These are phyloP conservation scores for Apiotrichum sp. DNA, from an alignment of 1,284 basidiomycete species.

Conservation along the genomic window DNA sequence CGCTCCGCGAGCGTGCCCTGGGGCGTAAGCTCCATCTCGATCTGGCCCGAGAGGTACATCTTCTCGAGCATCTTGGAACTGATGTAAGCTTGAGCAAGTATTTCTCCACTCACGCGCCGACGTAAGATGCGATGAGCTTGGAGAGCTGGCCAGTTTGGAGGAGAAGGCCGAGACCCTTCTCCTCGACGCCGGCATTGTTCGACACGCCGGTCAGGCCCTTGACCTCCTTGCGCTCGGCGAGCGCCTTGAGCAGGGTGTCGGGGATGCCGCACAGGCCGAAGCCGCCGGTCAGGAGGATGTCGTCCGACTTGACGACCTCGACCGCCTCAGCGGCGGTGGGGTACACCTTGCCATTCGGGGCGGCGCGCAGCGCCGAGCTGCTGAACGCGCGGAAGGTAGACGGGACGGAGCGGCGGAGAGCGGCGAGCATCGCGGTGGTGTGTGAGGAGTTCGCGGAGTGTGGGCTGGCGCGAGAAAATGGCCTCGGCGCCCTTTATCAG, in stretches of 20 bases:
- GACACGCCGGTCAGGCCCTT: conserved; percentile 71
- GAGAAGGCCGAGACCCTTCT: conserved; percentile 57
- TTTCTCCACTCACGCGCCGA: conserved; percentile 51
- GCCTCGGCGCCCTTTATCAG: no score
- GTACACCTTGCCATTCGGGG: conserved; percentile 59
- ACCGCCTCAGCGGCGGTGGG: conserved; percentile 70
- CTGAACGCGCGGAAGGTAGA: conserved; percentile 8
- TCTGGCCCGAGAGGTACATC: conserved; percentile 71
- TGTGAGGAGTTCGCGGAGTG: no score
- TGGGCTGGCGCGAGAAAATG: no score
- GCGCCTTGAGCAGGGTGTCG: conserved; percentile 76
- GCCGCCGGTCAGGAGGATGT: conserved; percentile 69
- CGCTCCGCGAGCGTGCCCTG: conserved; percentile 88
- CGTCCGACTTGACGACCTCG: conserved; percentile 71
- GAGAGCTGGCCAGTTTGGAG: conserved; percentile 65
- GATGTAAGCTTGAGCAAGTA: conserved; percentile 2
- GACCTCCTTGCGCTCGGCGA: conserved; percentile 63
- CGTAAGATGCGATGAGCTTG: conserved; percentile 81
- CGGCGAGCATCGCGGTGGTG: no score
- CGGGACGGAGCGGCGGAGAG: not conserved
- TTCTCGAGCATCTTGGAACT: conserved; percentile 49
- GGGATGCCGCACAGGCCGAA: conserved; percentile 46
- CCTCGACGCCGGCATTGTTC: conserved; percentile 69
- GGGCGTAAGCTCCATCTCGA: conserved; percentile 80
- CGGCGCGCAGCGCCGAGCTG: conserved; percentile 1